These are phyloP conservation scores for Tetramitus jugosus DNA, from an alignment of 208 protist genomes.

Conservation along the genomic window DNA sequence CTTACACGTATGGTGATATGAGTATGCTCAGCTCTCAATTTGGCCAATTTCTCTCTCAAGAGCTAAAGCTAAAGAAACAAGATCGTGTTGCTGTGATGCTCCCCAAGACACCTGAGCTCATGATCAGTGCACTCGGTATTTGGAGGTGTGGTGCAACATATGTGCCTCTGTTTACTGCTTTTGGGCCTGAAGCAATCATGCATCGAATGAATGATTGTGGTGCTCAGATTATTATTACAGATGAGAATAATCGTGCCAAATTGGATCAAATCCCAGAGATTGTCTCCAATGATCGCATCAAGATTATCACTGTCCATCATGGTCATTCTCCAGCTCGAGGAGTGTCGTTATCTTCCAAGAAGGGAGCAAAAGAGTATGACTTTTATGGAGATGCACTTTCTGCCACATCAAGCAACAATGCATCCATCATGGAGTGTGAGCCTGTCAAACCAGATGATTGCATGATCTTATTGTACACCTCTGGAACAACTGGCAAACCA, in stretches of 20 bases:
- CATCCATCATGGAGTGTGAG: not conserved
- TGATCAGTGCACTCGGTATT: not conserved
- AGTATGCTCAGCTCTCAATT: too few species aligned
- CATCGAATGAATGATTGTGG: not conserved
- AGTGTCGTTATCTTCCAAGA: too few species aligned
- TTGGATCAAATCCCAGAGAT: not conserved
- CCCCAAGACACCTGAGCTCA: slow-evolving; percentile 11
- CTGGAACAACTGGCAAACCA: slow-evolving; percentile 9
- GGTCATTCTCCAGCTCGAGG: not conserved
- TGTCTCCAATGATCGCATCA: not conserved
- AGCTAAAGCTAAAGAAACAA: too few species aligned
- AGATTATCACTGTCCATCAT: not conserved
- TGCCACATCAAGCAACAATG: too few species aligned
- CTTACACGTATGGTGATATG: too few species aligned
- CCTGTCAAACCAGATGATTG: not conserved
- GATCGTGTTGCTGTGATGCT: slow-evolving; percentile 6
- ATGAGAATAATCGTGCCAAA: not conserved
- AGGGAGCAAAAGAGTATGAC: too few species aligned
- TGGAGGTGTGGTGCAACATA: not conserved
- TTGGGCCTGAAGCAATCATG: slow-evolving; percentile 12
- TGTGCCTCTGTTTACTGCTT: slow-evolving; percentile 25
- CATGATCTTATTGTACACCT: slow-evolving; percentile 17
- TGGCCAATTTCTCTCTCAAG: too few species aligned
- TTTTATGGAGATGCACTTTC: not conserved
- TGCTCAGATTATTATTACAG: slow-evolving; percentile 9